Conservation (phyloP, 1,139 yeast species). For the Candida dubliniensis region DNA sequence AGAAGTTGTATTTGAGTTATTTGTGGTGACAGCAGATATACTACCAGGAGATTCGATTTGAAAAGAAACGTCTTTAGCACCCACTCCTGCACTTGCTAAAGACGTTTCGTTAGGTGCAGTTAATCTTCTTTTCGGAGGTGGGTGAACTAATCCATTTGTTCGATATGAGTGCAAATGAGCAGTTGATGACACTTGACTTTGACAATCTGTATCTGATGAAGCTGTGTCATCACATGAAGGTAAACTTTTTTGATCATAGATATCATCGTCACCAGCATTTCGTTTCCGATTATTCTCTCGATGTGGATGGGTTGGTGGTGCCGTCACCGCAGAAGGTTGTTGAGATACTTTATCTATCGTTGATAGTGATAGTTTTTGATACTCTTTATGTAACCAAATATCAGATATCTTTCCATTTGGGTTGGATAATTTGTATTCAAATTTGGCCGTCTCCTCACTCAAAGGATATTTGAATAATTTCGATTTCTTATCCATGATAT, state of each 20-base stretch:
- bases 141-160: slow-evolving; percentile 22
- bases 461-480: slow-evolving; percentile 29
- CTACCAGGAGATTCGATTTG: slow-evolving; percentile 12
- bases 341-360: slow-evolving; percentile 19
- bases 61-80: slow-evolving; percentile 6
- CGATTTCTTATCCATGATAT: neutral
- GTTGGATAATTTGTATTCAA: slow-evolving; percentile 34
- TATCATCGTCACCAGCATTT: slow-evolving; percentile 18
- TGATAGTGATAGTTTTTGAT: slow-evolving; percentile 26
- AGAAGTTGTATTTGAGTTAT: slow-evolving; percentile 4
- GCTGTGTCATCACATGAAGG: slow-evolving; percentile 39
- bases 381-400: slow-evolving; percentile 35
- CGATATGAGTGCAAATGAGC: slow-evolving; percentile 13
- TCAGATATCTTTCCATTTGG: slow-evolving; percentile 38
- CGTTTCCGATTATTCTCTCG: slow-evolving; percentile 29
- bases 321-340: slow-evolving; percentile 17
- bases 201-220: slow-evolving; percentile 37
- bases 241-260: slow-evolving; percentile 19
- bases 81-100: neutral
- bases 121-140: slow-evolving; percentile 44
- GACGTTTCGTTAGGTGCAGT: slow-evolving; percentile 14
- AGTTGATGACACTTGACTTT: slow-evolving; percentile 23
- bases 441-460: slow-evolving; percentile 27
- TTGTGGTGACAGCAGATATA: slow-evolving; percentile 5
- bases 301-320: slow-evolving; percentile 1